Evolutionary conservation across 768 basidiomycete species (phyloP), one percentile per base, ranked within the genome.

Genomic region (Xerocomellus amylosporus): DNA sequence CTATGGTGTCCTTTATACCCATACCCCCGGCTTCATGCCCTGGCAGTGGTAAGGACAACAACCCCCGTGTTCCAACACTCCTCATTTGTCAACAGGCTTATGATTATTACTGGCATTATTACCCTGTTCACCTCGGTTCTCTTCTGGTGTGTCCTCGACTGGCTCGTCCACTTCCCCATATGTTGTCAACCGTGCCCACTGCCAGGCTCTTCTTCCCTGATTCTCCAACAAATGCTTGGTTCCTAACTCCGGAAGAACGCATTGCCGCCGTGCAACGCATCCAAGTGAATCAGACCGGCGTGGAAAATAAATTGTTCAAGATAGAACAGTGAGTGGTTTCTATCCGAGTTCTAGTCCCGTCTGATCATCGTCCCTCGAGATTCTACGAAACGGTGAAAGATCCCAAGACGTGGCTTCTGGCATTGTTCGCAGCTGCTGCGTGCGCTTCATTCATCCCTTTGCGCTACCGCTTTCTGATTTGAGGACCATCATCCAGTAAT

Each of bases 251-350:
- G 4, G 79, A 87, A 62, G 89, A 92, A 68, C 82, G 86, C 17
- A 72, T 79, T 34, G 75, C 81, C 49, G 88, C 86, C 22, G 77
- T 91, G 19, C 77, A 82, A 58, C 80, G 89, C 39, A 86, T 91
- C 65, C 83, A 81, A 67, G 77, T 75, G 46, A 90, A 90, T 67
- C 88, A 90, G 69, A 73, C 85, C n/a, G 88, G 89, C 52, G 75
- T 89, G 24, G 90, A 90, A 70, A 90, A 89, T 70, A 92, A 91
- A 66, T 76, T 74, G 43, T 90, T 85, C 82, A 92, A 92, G 71
- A 73, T 68, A 42, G 81, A 87, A 38, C 89, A 92, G 88, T 88
- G 43, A 59, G 85, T 71, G 0, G 26, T 57, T 63, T 69, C 61
- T 47, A 22, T 56, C 43, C 28, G 1, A 54, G 22, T 15, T 49